Base-by-base conservation (phyloP, 208 protist species). In the Leishmania aethiopica region DNA sequence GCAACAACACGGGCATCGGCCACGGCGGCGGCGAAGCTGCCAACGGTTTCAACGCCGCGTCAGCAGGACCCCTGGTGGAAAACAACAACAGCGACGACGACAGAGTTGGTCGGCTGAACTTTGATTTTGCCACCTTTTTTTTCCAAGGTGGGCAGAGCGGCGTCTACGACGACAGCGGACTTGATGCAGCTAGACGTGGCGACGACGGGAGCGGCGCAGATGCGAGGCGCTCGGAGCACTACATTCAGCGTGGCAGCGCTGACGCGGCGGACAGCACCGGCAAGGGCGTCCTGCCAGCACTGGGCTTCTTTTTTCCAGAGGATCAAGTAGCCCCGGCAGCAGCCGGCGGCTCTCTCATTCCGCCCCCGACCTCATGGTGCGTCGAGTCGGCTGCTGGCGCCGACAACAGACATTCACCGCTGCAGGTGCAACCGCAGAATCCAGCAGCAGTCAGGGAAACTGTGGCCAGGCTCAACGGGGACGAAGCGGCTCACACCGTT, bases 101-200 rank as follows among this genome's bases (percentile, higher is more conserved):
- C 35, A 62, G 3, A 17, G 49, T 15, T 37, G 37, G 59, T 6
- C 45, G 49, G 1, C 53, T 79, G 57, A 81, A 35, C 53, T 85
- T 82, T 40, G 82, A 85, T 28, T 85, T 85, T 25, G 77, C 82
- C n/a, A 79, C 82, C 13, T 75, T 85, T 22, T 85, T 85, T 75
- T 22, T 81, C 2, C 42, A 75, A 17, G 37, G 60, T 25, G 70
- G 28, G 49, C 55, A 45, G 32, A 37, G 49, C 25, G 60, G 35
- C 28, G 17, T 22, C 55, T 67, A 47, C 49, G 1, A 35, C 22
- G 45, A n/a, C 32, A 59, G 47, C 49, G 32, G 45, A 28, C 70
- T 15, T 28, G 19, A 47, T 49, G 47, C 37, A 3, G 19, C 45
- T 45, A n/a, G 55, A 40, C 11, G 32, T 35, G 53, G 37, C 6